phyloP scores from a whole-genome alignment of 2,329 filamentous ascomycete species.

The Colletotrichum falcatum region DNA sequence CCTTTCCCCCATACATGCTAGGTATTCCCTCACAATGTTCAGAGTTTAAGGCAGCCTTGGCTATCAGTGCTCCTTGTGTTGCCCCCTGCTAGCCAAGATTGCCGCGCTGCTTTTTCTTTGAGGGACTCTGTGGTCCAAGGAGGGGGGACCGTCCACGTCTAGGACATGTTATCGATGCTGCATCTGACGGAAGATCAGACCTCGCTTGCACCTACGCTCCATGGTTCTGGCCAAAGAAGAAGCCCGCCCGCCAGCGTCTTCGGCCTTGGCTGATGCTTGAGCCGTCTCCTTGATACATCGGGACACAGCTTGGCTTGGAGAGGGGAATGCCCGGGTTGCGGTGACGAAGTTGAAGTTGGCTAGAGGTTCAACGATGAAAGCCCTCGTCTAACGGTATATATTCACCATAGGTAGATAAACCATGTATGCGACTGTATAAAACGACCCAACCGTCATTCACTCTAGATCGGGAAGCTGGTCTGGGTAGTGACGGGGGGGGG shows the following conservation, averaged over 20 bases:
- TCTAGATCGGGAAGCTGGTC: slow-evolving; percentile 31
- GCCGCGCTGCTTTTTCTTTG: slow-evolving; percentile 19
- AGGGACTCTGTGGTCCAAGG: not conserved
- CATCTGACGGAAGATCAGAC: slow-evolving; percentile 20
- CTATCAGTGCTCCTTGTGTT: slow-evolving; percentile 18
- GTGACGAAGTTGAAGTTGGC: not conserved
- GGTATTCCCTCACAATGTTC: not conserved
- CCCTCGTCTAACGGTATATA: slow-evolving; percentile 1
- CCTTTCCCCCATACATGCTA: not conserved
- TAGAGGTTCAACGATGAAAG: not conserved
- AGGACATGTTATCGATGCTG: slow-evolving; percentile 1
- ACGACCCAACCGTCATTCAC: slow-evolving; percentile 5
- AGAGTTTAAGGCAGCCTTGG: slow-evolving; percentile 1
- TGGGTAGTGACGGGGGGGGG: slow-evolving; percentile 22
- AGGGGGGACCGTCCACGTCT: not conserved
- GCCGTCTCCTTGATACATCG: not conserved
- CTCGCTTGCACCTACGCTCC: slow-evolving; percentile 16
- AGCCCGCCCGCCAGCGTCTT: not conserved
- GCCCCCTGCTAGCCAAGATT: slow-evolving; percentile 29
- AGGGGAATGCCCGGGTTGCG: not conserved
- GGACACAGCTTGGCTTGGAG: slow-evolving; percentile 1
- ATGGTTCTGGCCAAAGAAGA: not conserved
- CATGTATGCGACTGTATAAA: slow-evolving; percentile 5
- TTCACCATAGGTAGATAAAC: not conserved
- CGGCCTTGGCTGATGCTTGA: not conserved